These are phyloP conservation scores for Salinomyces thailandicus DNA, from an alignment of 2,329 filamentous ascomycete genomes.

Conservation along the genomic window DNA sequence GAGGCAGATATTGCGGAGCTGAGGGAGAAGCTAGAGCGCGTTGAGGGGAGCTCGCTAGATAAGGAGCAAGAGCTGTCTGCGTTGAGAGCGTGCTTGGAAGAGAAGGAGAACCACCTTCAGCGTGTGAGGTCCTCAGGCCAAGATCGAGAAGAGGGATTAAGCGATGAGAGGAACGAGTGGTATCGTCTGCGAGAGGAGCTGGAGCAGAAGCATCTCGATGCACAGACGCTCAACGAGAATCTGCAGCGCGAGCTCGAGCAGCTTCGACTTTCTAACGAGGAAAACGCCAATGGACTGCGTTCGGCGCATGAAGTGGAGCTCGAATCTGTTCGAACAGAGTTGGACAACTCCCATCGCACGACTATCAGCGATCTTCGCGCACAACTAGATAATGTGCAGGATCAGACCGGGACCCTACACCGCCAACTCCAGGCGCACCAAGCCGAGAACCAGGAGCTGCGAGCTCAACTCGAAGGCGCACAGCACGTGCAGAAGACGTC, in stretches of 20 bases:
- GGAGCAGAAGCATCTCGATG: conserved; percentile 27
- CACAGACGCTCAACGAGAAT: conserved; percentile 63
- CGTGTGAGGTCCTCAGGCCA: conserved; percentile 2
- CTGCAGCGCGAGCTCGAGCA: conserved; percentile 70
- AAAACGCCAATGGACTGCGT: conserved; percentile 16
- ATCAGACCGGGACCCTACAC: conserved; percentile 12
- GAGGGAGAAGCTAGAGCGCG: conserved; percentile 58
- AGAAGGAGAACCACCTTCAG: conserved; percentile 8
- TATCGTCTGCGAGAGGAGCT: conserved; percentile 55
- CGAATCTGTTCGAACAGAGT: conserved; percentile 10
- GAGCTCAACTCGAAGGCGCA: conserved; percentile 30
- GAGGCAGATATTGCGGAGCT: conserved; percentile 66
- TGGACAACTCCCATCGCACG: conserved; percentile 5
- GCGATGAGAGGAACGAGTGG: conserved; percentile 18
- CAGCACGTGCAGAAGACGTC: conserved; percentile 4
- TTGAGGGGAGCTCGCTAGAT: conserved; percentile 58
- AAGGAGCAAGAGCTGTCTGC: conserved; percentile 4
- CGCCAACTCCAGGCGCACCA: conserved; percentile 46
- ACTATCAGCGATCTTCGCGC: conserved; percentile 10
- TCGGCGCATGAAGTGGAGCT: conserved; percentile 16
- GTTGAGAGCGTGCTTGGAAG: conserved; percentile 1
- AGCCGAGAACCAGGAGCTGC: conserved; percentile 20
- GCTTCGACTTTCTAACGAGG: conserved; percentile 40
- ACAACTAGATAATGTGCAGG: conserved; percentile 9
- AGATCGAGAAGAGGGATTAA: conserved; percentile 6